Base-by-base conservation (phyloP, 495 filamentous ascomycete genomes). In the Melanomma pulvis-pyrius region DNA sequence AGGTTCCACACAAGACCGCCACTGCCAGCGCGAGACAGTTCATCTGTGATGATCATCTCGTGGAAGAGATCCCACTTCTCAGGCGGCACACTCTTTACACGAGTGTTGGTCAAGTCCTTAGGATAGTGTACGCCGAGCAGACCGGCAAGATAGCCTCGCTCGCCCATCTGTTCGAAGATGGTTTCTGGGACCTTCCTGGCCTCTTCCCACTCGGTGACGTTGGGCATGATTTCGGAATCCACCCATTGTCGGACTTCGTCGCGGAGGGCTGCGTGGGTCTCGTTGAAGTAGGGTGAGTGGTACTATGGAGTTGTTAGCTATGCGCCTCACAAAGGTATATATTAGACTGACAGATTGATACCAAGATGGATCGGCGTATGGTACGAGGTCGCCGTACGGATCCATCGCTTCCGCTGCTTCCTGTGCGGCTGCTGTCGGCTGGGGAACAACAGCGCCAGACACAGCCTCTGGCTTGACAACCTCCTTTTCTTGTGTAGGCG, bases 11-110 rank as follows among this genome's bases (percentile, higher is more conserved):
- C 93, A 53, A 98, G 88, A 59, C 94, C 94, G 74, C 94, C 94
- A 59, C 90, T 93, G 26, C 88, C 94, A 53, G 85, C 81, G 50
- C 94, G 91, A 44, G 90, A 94, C 13, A 98, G 79, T 82, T 98
- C 94, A 73, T 98, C 94, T 1, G 93, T 97, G 49, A 98, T 71
- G 28, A 97, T 79, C 83, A 97, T 85, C 80, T 98, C 94, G 79
- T 98, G 94, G 85, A 97, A 98, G 22, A 96, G 83, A 79, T 98
- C 94, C 94, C 94, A 98, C 75, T 93, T 87, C 76, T 98, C 92
- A 13, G 88, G 82, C 1, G 89, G 76, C 19, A 98, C 94, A 44
- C 86, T 87, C 77, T 89, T 84, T 52, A 96, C 85, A 0, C 82
- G 77, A 74, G 90, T 81, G 12, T 86, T 79, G 17, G 88, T 88